A percentile compares a stretch with the other conserved stretches of the same genome.
Conservation (phyloP, 2,329 filamentous ascomycete species). For the Fusarium sp. region DNA sequence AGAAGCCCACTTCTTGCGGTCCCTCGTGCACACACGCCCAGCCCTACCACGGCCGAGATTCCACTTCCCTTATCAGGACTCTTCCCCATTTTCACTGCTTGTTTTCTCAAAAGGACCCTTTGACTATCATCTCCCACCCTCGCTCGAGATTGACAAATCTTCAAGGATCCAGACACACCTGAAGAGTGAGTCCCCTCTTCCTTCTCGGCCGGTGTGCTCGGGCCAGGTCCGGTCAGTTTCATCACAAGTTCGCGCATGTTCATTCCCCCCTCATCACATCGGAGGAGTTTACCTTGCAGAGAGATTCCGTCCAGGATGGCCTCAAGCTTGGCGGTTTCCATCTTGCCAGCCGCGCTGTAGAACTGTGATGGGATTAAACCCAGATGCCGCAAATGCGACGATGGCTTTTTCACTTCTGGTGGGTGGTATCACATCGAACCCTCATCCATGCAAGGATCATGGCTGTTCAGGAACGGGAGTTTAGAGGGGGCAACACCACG, state of each 20-base stretch:
- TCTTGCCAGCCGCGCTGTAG: constrained; percentile 17
- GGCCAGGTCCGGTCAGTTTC: constrained; percentile 4
- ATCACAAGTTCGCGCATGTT: background rate
- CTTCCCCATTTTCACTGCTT: background rate
- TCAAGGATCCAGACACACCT: constrained; percentile 11
- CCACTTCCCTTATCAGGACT: background rate
- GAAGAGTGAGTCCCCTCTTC: no score
- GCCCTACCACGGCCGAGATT: constrained; percentile 16
- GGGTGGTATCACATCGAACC: constrained; percentile 35
- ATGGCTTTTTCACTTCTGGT: background rate
- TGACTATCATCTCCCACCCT: background rate
- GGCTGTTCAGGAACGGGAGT: constrained; percentile 28
- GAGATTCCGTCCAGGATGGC: background rate
- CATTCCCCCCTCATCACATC: background rate
- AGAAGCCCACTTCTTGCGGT: constrained; percentile 1
- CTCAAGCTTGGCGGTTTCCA: constrained; percentile 3
- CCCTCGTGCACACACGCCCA: background rate
- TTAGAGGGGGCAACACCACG: constrained; percentile 1
- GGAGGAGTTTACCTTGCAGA: constrained; percentile 3
- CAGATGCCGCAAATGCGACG: constrained; percentile 22
- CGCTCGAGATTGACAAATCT: background rate
- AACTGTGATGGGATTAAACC: constrained; percentile 11
- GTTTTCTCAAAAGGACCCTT: background rate
- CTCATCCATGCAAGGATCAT: constrained; percentile 20
- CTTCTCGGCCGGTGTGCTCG: background rate